Percentiles rank a stretch among this genome's conserved stretches.
Conservation (phyloP, 2,329 filamentous ascomycete species). For the Colletotrichum sojae region DNA sequence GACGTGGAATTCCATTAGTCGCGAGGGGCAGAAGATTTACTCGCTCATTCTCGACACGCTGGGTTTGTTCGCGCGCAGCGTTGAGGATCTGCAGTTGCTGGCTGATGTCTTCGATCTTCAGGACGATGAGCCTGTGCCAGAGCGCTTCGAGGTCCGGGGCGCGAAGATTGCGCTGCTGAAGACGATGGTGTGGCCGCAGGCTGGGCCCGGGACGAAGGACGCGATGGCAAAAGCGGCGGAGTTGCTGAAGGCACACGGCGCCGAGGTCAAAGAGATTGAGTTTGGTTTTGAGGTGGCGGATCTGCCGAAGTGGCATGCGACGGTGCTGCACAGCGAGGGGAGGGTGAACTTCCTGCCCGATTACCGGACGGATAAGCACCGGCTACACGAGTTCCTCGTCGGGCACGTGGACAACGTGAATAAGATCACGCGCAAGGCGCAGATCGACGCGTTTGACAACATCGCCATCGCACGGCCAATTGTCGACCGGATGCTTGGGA, state of each 20-base stretch:
- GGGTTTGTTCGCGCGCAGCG: constrained; percentile 70
- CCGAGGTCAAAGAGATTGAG: constrained; percentile 68
- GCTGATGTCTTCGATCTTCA: constrained; percentile 66
- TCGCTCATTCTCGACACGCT: constrained; percentile 73
- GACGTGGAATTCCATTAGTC: constrained; percentile 74
- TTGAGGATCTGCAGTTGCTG: constrained; percentile 71
- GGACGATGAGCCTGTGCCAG: constrained; percentile 60
- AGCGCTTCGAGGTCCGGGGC: constrained; percentile 55
- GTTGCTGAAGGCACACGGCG: constrained; percentile 62
- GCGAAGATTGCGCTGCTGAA: constrained; percentile 69
- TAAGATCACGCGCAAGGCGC: constrained; percentile 59
- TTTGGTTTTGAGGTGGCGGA: constrained; percentile 64
- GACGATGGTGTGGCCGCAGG: constrained; percentile 66
- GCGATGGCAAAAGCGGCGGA: constrained; percentile 58
- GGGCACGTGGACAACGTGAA: constrained; percentile 65
- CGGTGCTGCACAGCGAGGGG: constrained; percentile 66
- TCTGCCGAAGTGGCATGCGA: constrained; percentile 66
- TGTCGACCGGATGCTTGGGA: constrained; percentile 62
- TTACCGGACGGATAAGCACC: constrained; percentile 61
- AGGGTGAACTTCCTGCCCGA: constrained; percentile 67
- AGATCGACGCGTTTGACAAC: constrained; percentile 67
- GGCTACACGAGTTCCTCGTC: constrained; percentile 61
- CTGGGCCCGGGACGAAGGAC: constrained; percentile 57
- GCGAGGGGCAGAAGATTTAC: constrained; percentile 73
- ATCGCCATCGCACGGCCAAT: constrained; percentile 64